These are phyloP conservation scores for Laguncularia racemosa DNA, from an alignment of 345 rosid species.

Conservation along the genomic window DNA sequence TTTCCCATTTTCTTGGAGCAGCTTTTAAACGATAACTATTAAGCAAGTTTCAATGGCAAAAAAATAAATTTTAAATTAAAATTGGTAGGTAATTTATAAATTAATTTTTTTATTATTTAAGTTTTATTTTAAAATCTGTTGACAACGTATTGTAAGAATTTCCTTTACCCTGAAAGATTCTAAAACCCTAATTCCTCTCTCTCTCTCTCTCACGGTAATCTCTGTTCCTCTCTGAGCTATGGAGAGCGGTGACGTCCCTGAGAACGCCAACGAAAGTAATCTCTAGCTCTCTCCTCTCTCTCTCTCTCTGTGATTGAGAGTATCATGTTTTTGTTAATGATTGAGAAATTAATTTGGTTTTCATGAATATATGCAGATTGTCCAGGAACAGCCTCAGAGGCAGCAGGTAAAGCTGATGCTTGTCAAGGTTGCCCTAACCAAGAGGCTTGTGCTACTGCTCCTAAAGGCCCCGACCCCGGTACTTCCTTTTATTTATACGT, in stretches of 20 bases:
- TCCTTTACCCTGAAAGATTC: no score
- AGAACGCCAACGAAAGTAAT: conserved; percentile 58
- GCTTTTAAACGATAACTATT: no score
- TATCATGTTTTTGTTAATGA: not conserved
- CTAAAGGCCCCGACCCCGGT: conserved; percentile 99
- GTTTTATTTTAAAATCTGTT: no score
- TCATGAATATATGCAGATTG: conserved; percentile 42
- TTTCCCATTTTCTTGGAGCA: no score
- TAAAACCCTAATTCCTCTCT: no score
- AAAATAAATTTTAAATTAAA: no score
- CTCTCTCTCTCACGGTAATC: no score
- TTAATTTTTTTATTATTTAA: no score
- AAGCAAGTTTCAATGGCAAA: no score
- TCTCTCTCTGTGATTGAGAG: not conserved
- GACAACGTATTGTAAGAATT: no score
- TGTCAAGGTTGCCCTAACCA: conserved; percentile 96
- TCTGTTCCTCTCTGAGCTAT: conserved; percentile 10
- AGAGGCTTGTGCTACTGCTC: conserved; percentile 80
- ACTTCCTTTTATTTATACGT: not conserved
- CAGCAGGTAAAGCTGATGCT: conserved; percentile 75
- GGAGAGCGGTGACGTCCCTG: conserved; percentile 65
- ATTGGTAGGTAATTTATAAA: no score
- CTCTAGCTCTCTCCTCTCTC: not conserved
- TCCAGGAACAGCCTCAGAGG: conserved; percentile 72
- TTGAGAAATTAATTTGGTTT: conserved; percentile 1